Evolutionary conservation across 495 filamentous ascomycete species (phyloP), one percentile per base, ranked within the genome.

Genomic region (Podospora sp.): DNA sequence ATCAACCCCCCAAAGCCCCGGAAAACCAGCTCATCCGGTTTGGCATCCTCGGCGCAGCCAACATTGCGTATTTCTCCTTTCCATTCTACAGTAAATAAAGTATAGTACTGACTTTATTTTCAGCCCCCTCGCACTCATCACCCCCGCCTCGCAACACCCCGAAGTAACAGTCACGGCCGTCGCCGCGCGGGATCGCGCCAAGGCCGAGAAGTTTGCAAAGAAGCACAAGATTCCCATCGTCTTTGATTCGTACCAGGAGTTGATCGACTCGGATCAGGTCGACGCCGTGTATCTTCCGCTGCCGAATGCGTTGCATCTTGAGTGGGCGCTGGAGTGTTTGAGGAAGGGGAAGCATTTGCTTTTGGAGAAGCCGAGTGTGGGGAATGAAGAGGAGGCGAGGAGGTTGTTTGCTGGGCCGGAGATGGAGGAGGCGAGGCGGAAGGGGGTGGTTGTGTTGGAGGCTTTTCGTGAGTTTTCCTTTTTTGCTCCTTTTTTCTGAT

Each of bases 101-200:
- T 63, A n/a, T n/a, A 29, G 53, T 64, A n/a, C 66, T 69, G 20
- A 67, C 58, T 14, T 27, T 11, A 22, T 40, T 24, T 14, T 5
- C 61, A 89, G 87, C 7, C 83, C 85, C 0, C n/a, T 73, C 1
- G 77, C 86, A 11, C 62, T 91, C 12, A 85, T 90, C 40, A 68
- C 62, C n/a, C 86, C 88, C 0, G 86, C 88, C 7, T 82, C 77
- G 60, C 78, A 79, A 7, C 88, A 90, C 68, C 79, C 87, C 0
- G 87, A 88, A 55, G 84, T 89, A 29, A 78, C 87, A 22, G 65
- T 92, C 36, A 79, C 79, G 0, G 84, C 84, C 0, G 82, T 92
- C 0, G 86, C 88, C 6, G 85, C 88, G 6, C 80, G 87, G n/a
- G 83, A 89, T 66, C 68, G 62, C 14, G 72, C 73, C 7, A 84